phyloP scores from a whole-genome alignment of 169 alveolate species.

The Fabrea salina region DNA sequence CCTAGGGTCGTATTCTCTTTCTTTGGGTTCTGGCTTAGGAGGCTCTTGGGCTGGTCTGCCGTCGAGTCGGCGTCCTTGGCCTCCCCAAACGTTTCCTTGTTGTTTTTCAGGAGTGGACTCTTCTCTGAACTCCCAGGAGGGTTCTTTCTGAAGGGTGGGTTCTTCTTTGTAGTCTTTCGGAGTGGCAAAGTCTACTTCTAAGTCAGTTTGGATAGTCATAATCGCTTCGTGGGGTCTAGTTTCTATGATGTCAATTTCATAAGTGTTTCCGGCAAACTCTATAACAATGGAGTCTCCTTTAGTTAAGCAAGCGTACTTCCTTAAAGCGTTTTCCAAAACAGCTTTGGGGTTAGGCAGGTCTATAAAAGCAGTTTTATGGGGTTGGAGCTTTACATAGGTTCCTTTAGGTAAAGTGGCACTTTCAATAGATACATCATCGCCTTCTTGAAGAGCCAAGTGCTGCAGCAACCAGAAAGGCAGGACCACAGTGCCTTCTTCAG shows the following conservation, averaged over 20 bases:
- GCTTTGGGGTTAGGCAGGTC: constrained; percentile 94
- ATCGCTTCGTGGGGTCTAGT: constrained; percentile 88
- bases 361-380: constrained; percentile 89
- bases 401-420: constrained; percentile 88
- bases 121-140: constrained; percentile 36
- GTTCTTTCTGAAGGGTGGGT: constrained; percentile 32
- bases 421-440: constrained; percentile 82
- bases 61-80: constrained; percentile 55
- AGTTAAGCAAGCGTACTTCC: constrained; percentile 89
- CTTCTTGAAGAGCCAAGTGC: constrained; percentile 85
- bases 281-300: constrained; percentile 91
- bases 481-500: constrained; percentile 93
- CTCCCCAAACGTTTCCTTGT: constrained; percentile 35
- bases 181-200: constrained; percentile 91
- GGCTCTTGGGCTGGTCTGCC: constrained; percentile 54
- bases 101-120: constrained; percentile 39
- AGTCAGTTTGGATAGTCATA: constrained; percentile 93
- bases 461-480: constrained; percentile 95
- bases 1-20: constrained; percentile 65
- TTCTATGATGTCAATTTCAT: constrained; percentile 87
- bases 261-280: constrained; percentile 84
- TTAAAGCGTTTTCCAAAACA: constrained; percentile 90
- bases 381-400: constrained; percentile 87
- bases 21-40: constrained; percentile 32
- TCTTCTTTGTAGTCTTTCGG: constrained; percentile 82